Conservation (phyloP, 2,329 filamentous ascomycete genomes). For the Pestalotiopsis sp. region DNA sequence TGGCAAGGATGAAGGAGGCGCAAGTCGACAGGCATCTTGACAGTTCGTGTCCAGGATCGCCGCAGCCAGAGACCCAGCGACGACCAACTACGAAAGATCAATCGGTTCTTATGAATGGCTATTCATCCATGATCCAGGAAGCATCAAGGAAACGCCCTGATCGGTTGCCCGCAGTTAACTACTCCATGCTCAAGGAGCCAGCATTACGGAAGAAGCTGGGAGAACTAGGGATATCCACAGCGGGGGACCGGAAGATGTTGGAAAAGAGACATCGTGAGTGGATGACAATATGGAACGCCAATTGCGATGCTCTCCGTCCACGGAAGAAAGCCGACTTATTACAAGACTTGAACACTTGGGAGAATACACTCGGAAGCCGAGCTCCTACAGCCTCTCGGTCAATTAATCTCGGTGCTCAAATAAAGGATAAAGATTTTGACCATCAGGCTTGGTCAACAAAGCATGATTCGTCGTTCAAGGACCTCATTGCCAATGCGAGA, state of each 20-base stretch:
- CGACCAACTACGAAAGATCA: constrained; percentile 18
- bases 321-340: constrained; percentile 73
- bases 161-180: constrained; percentile 79
- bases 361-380: constrained; percentile 74
- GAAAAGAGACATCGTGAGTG: constrained; percentile 87
- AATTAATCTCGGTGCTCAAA: constrained; percentile 45
- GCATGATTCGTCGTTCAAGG: constrained; percentile 76
- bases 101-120: constrained; percentile 16
- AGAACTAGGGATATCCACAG: constrained; percentile 76
- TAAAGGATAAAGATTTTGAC: constrained; percentile 91
- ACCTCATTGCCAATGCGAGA: constrained; percentile 77
- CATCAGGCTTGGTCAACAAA: constrained; percentile 72
- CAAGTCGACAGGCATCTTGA: constrained; percentile 83
- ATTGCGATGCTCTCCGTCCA: constrained; percentile 81
- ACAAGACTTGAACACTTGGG: constrained; percentile 83
- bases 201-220: constrained; percentile 78
- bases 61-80: constrained; percentile 31
- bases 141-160: constrained; percentile 49
- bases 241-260: constrained; percentile 69
- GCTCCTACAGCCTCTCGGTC: constrained; percentile 43
- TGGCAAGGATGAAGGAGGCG: constrained; percentile 75
- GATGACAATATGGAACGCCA: constrained; percentile 95
- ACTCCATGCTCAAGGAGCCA: constrained; percentile 81
- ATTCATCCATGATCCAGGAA: constrained; percentile 16
- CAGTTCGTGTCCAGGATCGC: constrained; percentile 49